Evolutionary conservation across 2,329 filamentous ascomycete species (phyloP).

Genomic region (Diplodia mutila): DNA sequence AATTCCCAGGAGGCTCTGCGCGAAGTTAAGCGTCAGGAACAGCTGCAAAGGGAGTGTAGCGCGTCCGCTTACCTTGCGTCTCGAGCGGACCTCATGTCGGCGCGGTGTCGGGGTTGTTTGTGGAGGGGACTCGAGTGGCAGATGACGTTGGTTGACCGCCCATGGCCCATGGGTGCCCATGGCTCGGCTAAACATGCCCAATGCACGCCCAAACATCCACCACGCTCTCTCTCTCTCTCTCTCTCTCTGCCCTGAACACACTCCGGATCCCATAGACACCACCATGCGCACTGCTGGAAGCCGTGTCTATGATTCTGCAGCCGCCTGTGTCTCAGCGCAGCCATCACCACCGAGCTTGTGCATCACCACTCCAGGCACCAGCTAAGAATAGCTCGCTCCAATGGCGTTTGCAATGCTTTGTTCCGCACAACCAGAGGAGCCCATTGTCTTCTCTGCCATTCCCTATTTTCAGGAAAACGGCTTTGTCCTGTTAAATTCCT

Average conservation of each 20-base stretch:
- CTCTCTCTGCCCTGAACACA: background rate
- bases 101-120: slow-evolving; percentile 17
- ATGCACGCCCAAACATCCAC: background rate
- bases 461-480: background rate
- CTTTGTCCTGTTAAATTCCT: background rate
- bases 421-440: background rate
- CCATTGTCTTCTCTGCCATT: background rate
- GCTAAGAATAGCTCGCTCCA: background rate
- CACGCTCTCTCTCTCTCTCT: background rate
- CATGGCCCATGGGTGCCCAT: background rate
- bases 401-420: slow-evolving; percentile 3
- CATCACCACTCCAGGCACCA: background rate
- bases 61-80: slow-evolving; percentile 25
- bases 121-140: slow-evolving; percentile 7
- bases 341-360: background rate
- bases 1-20: slow-evolving; percentile 24
- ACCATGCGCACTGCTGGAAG: background rate
- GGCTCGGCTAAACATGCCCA: background rate
- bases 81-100: slow-evolving; percentile 25
- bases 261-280: background rate
- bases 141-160: slow-evolving; percentile 24
- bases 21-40: background rate
- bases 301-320: background rate
- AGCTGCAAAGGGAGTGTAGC: background rate
- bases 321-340: background rate